phyloP scores from a whole-genome alignment of 352 stramenopile genomes.

The Thalassiosira allenii region DNA sequence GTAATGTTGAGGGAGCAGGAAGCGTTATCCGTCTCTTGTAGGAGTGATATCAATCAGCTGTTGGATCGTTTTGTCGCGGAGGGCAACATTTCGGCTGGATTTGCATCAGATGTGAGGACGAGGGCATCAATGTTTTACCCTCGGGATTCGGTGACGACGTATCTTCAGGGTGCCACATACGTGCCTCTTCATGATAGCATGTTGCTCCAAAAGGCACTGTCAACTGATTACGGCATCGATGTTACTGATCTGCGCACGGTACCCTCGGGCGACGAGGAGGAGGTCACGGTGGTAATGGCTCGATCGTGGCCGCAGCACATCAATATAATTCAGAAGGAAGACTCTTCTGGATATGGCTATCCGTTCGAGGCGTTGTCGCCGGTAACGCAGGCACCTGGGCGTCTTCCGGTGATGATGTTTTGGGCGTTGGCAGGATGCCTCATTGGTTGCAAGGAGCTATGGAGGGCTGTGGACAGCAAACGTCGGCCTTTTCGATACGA shows the following conservation, averaged over 20 bases:
- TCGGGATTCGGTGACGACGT: no score
- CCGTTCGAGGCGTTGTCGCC: conserved; percentile 8
- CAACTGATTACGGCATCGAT: no score
- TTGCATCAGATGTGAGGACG: no score
- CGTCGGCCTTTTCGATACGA: conserved; percentile 5
- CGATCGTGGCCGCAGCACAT: conserved; percentile 14
- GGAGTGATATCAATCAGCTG: no score
- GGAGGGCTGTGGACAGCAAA: conserved; percentile 19
- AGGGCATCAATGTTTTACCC: no score
- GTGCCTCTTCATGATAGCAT: neutral
- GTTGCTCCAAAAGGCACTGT: no score
- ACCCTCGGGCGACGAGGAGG: neutral
- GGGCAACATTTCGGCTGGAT: no score
- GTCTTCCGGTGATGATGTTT: conserved; percentile 38
- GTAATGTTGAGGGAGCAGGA: conserved; percentile 26
- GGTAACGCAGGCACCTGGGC: neutral
- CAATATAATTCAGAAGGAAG: conserved; percentile 23
- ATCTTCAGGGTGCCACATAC: conserved; percentile 24
- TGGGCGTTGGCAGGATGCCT: conserved; percentile 33
- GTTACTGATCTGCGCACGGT: neutral
- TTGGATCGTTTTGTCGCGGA: no score
- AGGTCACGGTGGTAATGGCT: neutral
- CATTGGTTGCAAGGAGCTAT: conserved; percentile 22
- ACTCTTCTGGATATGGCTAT: conserved; percentile 14
- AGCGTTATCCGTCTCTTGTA: no score